phyloP scores from a whole-genome alignment of 1,284 basidiomycete genomes.

The Ceratobasidium sp. region DNA sequence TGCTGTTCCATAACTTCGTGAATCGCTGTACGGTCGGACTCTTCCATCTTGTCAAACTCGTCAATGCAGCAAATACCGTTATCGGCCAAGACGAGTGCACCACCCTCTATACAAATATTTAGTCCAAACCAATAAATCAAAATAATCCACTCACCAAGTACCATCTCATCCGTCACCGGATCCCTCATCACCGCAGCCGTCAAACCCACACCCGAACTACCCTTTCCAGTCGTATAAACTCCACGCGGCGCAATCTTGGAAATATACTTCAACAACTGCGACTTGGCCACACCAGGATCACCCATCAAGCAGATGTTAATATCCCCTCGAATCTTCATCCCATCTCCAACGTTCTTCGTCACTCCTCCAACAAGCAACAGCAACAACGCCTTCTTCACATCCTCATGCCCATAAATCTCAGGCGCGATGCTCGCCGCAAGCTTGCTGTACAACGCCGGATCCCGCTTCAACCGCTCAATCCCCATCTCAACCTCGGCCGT shows the following conservation, averaged over 20 bases:
- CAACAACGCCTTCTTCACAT: constrained; percentile 98
- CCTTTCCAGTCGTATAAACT: constrained; percentile 98
- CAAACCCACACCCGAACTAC: constrained; percentile 97
- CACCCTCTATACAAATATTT: constrained; percentile 82
- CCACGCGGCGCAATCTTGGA: constrained; percentile 98
- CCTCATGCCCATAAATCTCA: constrained; percentile 98
- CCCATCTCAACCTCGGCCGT: constrained; percentile 86
- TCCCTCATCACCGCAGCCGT: constrained; percentile 99
- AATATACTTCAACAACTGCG: constrained; percentile 97
- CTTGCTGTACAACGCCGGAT: constrained; percentile 87
- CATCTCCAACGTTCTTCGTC: constrained; percentile 94
- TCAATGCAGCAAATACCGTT: constrained; percentile 99
- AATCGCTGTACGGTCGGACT: constrained; percentile 96
- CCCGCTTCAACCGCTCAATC: constrained; percentile 79
- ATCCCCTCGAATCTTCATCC: constrained; percentile 99
- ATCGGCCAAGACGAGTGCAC: constrained; percentile 97
- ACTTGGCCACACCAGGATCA: constrained; percentile 99
- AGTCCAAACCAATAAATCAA: constrained; percentile 15
- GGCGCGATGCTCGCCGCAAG: constrained; percentile 93
- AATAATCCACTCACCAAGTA: constrained; percentile 77
- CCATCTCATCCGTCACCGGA: constrained; percentile 99
- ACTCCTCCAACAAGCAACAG: constrained; percentile 96
- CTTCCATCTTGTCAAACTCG: constrained; percentile 99
- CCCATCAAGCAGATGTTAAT: constrained; percentile 99
- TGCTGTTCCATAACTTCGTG: constrained; percentile 99